These are phyloP conservation scores for Trichoderma harzianum DNA, from an alignment of 2,329 filamentous ascomycete genomes.

Conservation along the genomic window DNA sequence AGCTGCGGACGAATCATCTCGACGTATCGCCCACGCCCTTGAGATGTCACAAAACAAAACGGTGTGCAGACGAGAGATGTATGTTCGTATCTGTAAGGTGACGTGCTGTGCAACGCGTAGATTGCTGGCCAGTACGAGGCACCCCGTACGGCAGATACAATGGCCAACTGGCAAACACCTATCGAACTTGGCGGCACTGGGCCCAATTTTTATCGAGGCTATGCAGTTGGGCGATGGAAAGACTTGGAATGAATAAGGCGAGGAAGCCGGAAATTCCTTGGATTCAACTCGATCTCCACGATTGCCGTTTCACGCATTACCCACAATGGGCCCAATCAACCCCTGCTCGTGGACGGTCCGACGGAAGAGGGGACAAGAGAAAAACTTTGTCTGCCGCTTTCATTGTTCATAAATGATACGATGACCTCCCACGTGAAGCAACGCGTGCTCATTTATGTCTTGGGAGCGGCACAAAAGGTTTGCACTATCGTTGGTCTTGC, in stretches of 20 bases:
- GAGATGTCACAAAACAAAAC: not conserved
- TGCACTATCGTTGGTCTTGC: not conserved
- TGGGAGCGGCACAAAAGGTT: slow-evolving; percentile 2
- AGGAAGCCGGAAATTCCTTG: not conserved
- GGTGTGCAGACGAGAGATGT: not conserved
- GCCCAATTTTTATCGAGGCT: not conserved
- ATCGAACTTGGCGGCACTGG: not conserved
- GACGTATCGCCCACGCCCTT: not conserved
- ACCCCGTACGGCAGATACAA: not conserved
- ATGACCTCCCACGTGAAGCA: not conserved
- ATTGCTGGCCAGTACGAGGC: too few relatives aligned
- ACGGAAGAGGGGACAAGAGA: not conserved
- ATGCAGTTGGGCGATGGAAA: not conserved
- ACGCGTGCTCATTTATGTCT: not conserved
- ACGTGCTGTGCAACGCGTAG: not conserved
- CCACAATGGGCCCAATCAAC: not conserved
- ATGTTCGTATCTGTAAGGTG: not conserved
- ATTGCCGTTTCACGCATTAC: not conserved
- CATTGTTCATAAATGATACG: not conserved
- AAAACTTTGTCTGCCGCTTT: not conserved
- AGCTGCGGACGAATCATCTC: not conserved
- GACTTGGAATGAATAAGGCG: not conserved
- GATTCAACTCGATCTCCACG: not conserved
- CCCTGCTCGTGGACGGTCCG: not conserved
- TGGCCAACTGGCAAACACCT: not conserved